Evolutionary conservation across 1,139 yeast genomes (phyloP), one percentile per base, ranked within the genome.

Genomic region (Candida neerlandica): DNA sequence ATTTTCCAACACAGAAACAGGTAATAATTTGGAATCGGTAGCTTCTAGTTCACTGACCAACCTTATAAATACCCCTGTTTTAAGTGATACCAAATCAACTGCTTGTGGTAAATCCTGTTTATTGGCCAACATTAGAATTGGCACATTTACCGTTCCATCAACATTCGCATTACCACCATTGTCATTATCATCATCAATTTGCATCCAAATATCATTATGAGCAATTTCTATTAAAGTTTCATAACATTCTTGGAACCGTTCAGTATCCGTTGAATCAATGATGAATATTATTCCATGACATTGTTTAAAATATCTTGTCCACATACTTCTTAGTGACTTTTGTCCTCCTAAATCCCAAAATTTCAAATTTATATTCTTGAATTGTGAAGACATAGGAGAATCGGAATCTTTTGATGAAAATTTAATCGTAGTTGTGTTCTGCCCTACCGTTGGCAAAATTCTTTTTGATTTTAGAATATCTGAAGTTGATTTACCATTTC

Each of bases 341-440:
- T 94, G 98, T 5, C 99, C 99, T 7, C 98, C 98, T 40, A 94
- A 83, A 67, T 94, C 99, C 98, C 98, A 94, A 58, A 94, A 82
- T 63, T 91, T 89, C 51, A 94, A 71, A 51, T 79, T 75, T 47
- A 80, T 76, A 47, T 80, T 80, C 52, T 79, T 77, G 52, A 83
- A 72, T 43, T 67, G 70, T 10, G 69, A 57, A 18, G 70, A 53
- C 38, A 57, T 50, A 16, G 55, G 49, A 38, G 66, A 60, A 19
- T 65, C 67, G 32, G 58, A 49, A 37, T 61, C 51, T 9, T 43
- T 35, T 21, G 70, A 58, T 51, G 73, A 75, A 53, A 72, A 75
- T 52, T 66, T 66, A 30, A 76, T 69, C 12, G 80, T 74, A 42
- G 78, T 73, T 29, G 80, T 82, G 59, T 90, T 88, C 68, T 94